Evolutionary conservation across 2,329 filamentous ascomycete genomes (phyloP).

Genomic region (Cryphonectria nitschkei): DNA sequence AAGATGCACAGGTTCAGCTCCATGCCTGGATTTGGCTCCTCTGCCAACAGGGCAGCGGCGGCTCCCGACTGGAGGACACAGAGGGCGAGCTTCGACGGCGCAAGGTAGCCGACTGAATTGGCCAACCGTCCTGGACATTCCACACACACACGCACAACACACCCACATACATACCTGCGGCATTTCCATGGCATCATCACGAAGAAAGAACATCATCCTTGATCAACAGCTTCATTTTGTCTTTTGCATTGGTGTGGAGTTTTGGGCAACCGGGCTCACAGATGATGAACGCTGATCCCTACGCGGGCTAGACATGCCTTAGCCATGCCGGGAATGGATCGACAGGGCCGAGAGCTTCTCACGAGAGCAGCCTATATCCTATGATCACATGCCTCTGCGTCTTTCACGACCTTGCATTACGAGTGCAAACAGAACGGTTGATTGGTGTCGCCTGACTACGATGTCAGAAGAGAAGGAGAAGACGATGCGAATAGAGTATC

Average conservation of each 20-base stretch:
- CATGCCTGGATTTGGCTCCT: slow-evolving; percentile 58
- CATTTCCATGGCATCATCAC: not conserved
- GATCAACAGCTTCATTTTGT: not conserved
- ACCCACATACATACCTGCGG: not conserved
- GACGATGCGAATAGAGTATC: not conserved
- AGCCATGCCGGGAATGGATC: slow-evolving; percentile 12
- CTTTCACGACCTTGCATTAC: not conserved
- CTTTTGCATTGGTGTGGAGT: slow-evolving; percentile 8
- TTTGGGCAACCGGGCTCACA: not conserved
- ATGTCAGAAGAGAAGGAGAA: not conserved
- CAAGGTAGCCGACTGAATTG: slow-evolving; percentile 2
- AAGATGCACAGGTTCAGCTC: slow-evolving; percentile 58
- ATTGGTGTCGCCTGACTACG: not conserved
- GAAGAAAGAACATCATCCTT: not conserved
- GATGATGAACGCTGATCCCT: not conserved
- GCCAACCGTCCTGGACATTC: not conserved
- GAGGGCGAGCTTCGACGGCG: slow-evolving; percentile 36
- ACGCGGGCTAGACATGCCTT: not conserved
- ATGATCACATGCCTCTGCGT: not conserved
- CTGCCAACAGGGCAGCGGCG: slow-evolving; percentile 39
- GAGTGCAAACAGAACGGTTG: not conserved
- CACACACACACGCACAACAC: not conserved
- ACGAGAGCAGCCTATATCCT: not conserved
- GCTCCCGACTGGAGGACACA: slow-evolving; percentile 45
- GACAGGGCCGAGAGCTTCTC: not conserved